A percentile compares a stretch with the other conserved stretches of the same genome.
Conservation (phyloP, 2,329 filamentous ascomycete genomes). For the Dichotomopilus funicola region DNA sequence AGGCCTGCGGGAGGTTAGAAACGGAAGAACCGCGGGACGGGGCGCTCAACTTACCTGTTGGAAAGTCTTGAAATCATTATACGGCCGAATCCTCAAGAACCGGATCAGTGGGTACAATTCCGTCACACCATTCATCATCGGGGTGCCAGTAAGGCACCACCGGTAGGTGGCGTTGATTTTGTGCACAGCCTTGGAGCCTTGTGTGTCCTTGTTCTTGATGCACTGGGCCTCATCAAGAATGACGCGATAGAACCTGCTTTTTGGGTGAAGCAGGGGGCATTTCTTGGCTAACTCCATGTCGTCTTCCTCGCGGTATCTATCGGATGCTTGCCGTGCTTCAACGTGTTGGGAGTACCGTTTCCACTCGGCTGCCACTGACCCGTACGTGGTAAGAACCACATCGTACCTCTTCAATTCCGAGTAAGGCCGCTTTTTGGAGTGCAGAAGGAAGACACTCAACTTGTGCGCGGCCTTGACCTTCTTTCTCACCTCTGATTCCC, state of each 20-base stretch:
- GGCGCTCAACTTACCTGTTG: slow-evolving; percentile 36
- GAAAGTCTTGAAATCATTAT: slow-evolving; percentile 59
- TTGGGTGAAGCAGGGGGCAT: slow-evolving; percentile 55
- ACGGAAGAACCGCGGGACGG: slow-evolving; percentile 2
- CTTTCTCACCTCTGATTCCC: slow-evolving; percentile 69
- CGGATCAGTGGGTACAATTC: slow-evolving; percentile 73
- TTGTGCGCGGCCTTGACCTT: slow-evolving; percentile 57
- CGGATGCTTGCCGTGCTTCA: slow-evolving; percentile 39
- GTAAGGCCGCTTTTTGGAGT: slow-evolving; percentile 56
- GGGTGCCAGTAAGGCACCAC: slow-evolving; percentile 73
- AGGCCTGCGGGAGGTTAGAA: slow-evolving; percentile 30
- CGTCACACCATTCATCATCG: slow-evolving; percentile 79
- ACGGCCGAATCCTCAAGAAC: slow-evolving; percentile 72
- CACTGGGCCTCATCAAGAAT: slow-evolving; percentile 75
- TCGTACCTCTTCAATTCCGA: slow-evolving; percentile 59
- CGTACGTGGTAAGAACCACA: slow-evolving; percentile 74
- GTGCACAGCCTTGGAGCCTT: slow-evolving; percentile 53
- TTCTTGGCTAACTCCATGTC: slow-evolving; percentile 31
- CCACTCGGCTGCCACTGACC: slow-evolving; percentile 60
- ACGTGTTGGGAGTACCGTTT: slow-evolving; percentile 54
- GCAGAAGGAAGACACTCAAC: slow-evolving; percentile 62
- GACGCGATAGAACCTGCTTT: slow-evolving; percentile 57
- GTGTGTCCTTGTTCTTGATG: slow-evolving; percentile 68
- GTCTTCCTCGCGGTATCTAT: slow-evolving; percentile 25
- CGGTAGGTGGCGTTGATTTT: slow-evolving; percentile 54